Evolutionary conservation across 1,284 basidiomycete genomes (phyloP).

Genomic region (Erythrobasidium hasegawianum): DNA sequence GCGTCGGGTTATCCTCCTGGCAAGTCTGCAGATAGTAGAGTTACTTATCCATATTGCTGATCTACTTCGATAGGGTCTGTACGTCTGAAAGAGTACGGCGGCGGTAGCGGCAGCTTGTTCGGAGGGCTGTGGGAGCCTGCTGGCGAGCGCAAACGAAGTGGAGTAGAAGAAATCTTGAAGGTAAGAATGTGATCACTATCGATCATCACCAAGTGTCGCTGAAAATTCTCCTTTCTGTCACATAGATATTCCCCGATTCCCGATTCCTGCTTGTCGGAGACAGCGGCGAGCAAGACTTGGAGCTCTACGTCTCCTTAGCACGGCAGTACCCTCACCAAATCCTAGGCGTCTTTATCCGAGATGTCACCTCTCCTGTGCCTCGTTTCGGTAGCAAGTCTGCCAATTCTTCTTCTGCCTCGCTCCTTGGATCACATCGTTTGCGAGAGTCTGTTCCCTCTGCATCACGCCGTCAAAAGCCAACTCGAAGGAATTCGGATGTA

Average conservation of each 20-base stretch:
- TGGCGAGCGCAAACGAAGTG: conserved; percentile 66
- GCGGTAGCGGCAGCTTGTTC: conserved; percentile 65
- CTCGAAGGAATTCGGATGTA: conserved; percentile 1
- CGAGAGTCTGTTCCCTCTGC: no score
- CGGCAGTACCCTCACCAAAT: conserved; percentile 58
- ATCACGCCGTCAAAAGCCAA: not conserved
- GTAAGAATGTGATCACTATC: no score
- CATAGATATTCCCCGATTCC: conserved; percentile 52
- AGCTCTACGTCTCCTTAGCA: conserved; percentile 71
- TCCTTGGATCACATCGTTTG: not conserved
- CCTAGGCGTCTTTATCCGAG: conserved; percentile 67
- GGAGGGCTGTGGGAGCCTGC: conserved; percentile 71
- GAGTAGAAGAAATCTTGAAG: conserved; percentile 63
- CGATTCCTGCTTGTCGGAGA: conserved; percentile 81
- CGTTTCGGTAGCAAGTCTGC: not conserved
- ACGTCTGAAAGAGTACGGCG: conserved; percentile 69
- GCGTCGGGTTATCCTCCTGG: conserved; percentile 60
- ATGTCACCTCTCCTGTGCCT: conserved; percentile 55
- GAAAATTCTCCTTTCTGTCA: no score
- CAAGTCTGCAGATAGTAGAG: no score
- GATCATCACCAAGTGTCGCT: no score
- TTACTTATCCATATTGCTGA: no score
- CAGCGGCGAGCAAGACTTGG: conserved; percentile 81
- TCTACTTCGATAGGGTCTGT: conserved; percentile 52
- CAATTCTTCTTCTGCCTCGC: not conserved